phyloP scores from a whole-genome alignment of 331 rosid genomes.

The Prunus yedoensis region DNA sequence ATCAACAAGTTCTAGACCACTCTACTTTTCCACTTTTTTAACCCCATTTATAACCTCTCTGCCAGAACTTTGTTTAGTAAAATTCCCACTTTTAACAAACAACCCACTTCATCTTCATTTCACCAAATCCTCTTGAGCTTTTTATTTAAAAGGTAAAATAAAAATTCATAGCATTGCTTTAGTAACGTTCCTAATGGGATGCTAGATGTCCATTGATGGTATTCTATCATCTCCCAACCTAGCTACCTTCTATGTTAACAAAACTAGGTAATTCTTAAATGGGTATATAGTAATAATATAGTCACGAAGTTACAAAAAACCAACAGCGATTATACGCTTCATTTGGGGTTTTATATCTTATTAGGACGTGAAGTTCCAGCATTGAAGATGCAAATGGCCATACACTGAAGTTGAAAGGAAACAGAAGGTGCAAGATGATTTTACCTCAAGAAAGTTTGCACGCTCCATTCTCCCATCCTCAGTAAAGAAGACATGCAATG shows the following conservation, averaged over 20 bases:
- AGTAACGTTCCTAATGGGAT: slow-evolving; percentile 1
- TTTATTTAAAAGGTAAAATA: not conserved
- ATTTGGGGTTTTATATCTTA: not conserved
- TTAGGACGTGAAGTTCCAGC: not conserved
- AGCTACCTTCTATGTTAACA: not conserved
- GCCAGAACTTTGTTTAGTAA: not conserved
- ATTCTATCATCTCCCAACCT: not conserved
- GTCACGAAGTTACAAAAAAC: not conserved
- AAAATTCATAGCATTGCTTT: not conserved
- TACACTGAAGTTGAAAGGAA: not conserved
- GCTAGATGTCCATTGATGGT: not conserved
- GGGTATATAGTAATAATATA: not conserved
- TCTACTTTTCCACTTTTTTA: not conserved
- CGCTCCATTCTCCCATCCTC: slow-evolving; percentile 99
- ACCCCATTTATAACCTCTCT: not conserved
- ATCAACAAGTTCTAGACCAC: not conserved
- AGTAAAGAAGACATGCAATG: slow-evolving; percentile 66
- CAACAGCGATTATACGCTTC: not conserved
- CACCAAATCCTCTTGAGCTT: not conserved
- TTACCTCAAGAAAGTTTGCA: slow-evolving; percentile 87
- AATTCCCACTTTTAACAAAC: not conserved
- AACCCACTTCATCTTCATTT: not conserved
- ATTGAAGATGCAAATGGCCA: not conserved
- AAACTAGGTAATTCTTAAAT: not conserved
- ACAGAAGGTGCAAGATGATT: slow-evolving; percentile 1